phyloP scores from a whole-genome alignment of 202 grass and related monocot species.

The Cymbopogon flexuosus region DNA sequence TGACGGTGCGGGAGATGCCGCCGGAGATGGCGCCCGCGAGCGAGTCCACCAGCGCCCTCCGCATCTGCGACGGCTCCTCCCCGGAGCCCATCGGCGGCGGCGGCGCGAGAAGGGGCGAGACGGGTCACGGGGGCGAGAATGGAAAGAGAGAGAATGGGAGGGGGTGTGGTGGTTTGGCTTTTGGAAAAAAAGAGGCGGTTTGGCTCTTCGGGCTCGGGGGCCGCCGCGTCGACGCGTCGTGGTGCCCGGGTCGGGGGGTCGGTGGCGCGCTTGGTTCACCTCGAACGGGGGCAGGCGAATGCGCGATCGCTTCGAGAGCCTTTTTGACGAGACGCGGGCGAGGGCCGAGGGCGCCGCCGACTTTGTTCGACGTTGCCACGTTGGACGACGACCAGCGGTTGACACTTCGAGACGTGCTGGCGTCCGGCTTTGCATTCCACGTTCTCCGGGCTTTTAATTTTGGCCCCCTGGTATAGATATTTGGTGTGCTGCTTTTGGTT shows the following conservation, averaged over 20 bases:
- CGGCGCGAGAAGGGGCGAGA: background rate
- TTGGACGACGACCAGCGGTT: too few species aligned
- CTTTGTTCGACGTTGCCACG: too few species aligned
- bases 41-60: conserved; percentile 60
- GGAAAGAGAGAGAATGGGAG: background rate
- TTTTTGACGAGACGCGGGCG: background rate
- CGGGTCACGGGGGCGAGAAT: background rate
- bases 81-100: conserved; percentile 27
- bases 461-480: background rate
- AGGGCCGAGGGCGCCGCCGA: background rate
- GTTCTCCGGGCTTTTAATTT: too few species aligned
- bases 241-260: background rate
- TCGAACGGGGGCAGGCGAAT: too few species aligned
- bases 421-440: background rate
- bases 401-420: background rate
- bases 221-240: background rate
- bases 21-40: conserved; percentile 79
- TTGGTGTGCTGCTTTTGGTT: background rate
- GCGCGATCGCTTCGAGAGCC: background rate
- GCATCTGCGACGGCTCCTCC: conserved; percentile 63
- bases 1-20: conserved; percentile 82
- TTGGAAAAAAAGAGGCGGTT: background rate
- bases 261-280: too few species aligned
- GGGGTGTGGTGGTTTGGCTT: conserved; percentile 23
- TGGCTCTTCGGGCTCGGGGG: too few species aligned